Conservation (phyloP, 1,284 basidiomycete species). For the Leccinum griseonigrum region DNA sequence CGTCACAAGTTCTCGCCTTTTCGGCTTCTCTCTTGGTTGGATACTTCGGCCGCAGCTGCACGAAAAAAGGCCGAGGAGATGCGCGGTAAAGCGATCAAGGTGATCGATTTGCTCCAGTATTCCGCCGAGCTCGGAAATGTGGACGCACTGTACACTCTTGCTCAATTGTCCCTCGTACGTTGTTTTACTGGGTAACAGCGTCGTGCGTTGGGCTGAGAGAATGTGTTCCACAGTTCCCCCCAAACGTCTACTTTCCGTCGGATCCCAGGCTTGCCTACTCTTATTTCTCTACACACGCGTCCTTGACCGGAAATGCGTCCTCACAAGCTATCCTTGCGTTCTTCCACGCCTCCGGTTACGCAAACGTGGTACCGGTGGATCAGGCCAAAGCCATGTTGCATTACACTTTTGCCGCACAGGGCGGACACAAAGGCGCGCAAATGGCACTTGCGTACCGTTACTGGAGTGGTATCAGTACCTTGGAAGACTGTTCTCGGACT, state of each 20-base stretch:
- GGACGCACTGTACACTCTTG: slow-evolving; percentile 74
- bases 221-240: slow-evolving; percentile 57
- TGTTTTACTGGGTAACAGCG: background rate
- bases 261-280: slow-evolving; percentile 62
- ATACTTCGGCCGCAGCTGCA: slow-evolving; percentile 41
- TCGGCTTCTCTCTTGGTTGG: slow-evolving; percentile 41
- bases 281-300: slow-evolving; percentile 60
- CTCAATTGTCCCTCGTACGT: slow-evolving; percentile 58
- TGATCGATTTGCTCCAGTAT: slow-evolving; percentile 73
- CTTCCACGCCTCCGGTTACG: slow-evolving; percentile 85
- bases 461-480: slow-evolving; percentile 91
- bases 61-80: slow-evolving; percentile 61
- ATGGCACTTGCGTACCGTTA: slow-evolving; percentile 95
- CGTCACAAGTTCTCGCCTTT: slow-evolving; percentile 51
- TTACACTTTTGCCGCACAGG: slow-evolving; percentile 90
- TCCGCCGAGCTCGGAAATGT: slow-evolving; percentile 76
- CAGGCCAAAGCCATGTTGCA: slow-evolving; percentile 84
- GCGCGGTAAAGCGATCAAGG: slow-evolving; percentile 66
- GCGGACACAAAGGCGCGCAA: slow-evolving; percentile 83
- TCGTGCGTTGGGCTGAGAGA: background rate
- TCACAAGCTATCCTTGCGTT: slow-evolving; percentile 85
- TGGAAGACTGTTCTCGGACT: slow-evolving; percentile 81
- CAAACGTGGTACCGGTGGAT: slow-evolving; percentile 62
- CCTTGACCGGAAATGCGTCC: slow-evolving; percentile 72
- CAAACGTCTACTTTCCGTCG: slow-evolving; percentile 57